Percentiles rank a stretch among this genome's conserved stretches.
These are phyloP conservation scores for Gossypium mustelinum DNA, from an alignment of 345 rosid species.

Conservation along the genomic window DNA sequence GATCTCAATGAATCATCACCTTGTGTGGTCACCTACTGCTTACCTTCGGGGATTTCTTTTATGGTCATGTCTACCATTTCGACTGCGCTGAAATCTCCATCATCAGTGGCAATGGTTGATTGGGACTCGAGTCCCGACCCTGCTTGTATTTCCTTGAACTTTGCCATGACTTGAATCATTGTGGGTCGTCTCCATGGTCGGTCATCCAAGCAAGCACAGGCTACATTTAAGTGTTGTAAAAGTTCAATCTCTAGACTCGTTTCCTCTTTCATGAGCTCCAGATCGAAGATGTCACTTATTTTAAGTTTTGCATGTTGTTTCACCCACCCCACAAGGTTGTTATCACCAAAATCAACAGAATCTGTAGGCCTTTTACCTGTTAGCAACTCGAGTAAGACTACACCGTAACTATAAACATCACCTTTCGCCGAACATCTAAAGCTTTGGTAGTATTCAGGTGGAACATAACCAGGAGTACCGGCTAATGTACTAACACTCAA, in stretches of 20 bases:
- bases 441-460: slow-evolving; percentile 95
- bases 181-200: slow-evolving; percentile 63
- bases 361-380: slow-evolving; percentile 92
- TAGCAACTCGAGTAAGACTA: slow-evolving; percentile 80
- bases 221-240: slow-evolving; percentile 60
- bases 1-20: too few relatives aligned
- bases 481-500: slow-evolving; percentile 96
- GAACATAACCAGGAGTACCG: slow-evolving; percentile 96
- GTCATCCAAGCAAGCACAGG: slow-evolving; percentile 82
- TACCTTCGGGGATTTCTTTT: slow-evolving; percentile 69
- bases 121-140: slow-evolving; percentile 75
- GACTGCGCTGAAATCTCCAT: slow-evolving; percentile 51
- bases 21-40: slow-evolving; percentile 20
- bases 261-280: slow-evolving; percentile 65
- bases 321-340: slow-evolving; percentile 97
- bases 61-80: slow-evolving; percentile 80
- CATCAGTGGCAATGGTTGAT: slow-evolving; percentile 65
- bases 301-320: slow-evolving; percentile 77
- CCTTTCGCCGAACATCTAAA: slow-evolving; percentile 86
- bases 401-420: slow-evolving; percentile 94
- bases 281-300: slow-evolving; percentile 79
- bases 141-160: slow-evolving; percentile 75
- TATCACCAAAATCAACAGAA: slow-evolving; percentile 93
- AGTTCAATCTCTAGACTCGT: slow-evolving; percentile 73
- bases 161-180: slow-evolving; percentile 74